phyloP scores from a whole-genome alignment of 176 grass and related monocot species.

The Avena insularis region DNA sequence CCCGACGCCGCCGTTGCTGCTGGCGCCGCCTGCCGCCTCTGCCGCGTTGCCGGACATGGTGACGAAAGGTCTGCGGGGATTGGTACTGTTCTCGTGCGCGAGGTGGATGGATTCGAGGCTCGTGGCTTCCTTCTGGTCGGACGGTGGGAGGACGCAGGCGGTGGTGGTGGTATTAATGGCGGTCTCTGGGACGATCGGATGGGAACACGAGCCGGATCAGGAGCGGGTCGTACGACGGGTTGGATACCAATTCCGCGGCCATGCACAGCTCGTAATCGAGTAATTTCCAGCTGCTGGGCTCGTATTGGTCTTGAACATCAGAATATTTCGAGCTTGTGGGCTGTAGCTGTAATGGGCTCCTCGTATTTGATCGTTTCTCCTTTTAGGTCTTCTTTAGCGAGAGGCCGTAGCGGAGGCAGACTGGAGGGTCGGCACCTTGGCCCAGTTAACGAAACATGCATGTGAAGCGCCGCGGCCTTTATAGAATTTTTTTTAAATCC shows the following conservation, averaged over 20 bases:
- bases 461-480: too few species aligned
- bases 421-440: too few species aligned
- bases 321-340: not conserved
- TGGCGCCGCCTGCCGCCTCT: not conserved
- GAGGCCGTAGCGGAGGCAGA: too few species aligned
- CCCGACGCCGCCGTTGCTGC: slow-evolving; percentile 36
- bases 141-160: not conserved
- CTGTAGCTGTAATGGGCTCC: too few species aligned
- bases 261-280: not conserved
- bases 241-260: not conserved
- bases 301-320: not conserved
- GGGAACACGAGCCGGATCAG: slow-evolving; percentile 12
- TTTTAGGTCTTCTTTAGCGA: too few species aligned
- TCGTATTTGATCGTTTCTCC: not conserved
- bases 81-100: not conserved
- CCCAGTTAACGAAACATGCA: too few species aligned
- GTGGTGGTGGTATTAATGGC: slow-evolving; percentile 20
- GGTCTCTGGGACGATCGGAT: not conserved
- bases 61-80: not conserved
- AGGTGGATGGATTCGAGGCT: not conserved
- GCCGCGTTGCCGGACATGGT: slow-evolving; percentile 35
- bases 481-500: too few species aligned
- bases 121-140: not conserved
- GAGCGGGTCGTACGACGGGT: slow-evolving; percentile 28
- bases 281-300: not conserved